These are phyloP conservation scores for Phytophthora ramorum DNA, from an alignment of 352 stramenopile genomes.

Conservation along the genomic window DNA sequence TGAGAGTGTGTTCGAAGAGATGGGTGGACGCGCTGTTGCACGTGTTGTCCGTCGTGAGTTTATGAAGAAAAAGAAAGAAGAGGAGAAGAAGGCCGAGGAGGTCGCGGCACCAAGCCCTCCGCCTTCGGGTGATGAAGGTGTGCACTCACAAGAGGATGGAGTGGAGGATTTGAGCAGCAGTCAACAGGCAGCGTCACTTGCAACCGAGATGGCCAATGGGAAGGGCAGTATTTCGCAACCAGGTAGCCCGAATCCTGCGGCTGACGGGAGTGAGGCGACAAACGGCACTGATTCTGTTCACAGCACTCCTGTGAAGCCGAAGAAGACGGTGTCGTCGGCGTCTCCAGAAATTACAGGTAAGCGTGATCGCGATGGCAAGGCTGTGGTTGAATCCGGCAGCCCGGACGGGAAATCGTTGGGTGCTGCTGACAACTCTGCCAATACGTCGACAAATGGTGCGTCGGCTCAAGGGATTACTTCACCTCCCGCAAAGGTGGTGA, in stretches of 20 bases:
- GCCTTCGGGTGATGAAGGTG: constrained; percentile 57
- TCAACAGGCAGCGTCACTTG: constrained; percentile 39
- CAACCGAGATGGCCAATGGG: constrained; percentile 29
- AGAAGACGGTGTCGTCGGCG: constrained; percentile 27
- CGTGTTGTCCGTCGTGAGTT: constrained; percentile 72
- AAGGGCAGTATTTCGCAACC: constrained; percentile 54
- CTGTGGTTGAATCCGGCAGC: constrained; percentile 24
- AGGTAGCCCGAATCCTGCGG: constrained; percentile 57
- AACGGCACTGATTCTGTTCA: constrained; percentile 21
- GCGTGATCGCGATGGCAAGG: constrained; percentile 44
- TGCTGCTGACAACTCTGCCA: constrained; percentile 23
- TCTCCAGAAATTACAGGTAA: constrained; percentile 48
- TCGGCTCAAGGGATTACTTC: constrained; percentile 36
- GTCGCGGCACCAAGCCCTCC: constrained; percentile 41
- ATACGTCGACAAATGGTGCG: constrained; percentile 37
- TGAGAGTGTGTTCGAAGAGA: constrained; percentile 86
- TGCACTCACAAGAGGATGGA: constrained; percentile 71
- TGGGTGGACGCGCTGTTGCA: constrained; percentile 72
- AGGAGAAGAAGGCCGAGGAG: constrained; percentile 71
- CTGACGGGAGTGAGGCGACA: constrained; percentile 32
- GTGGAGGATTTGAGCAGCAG: constrained; percentile 54
- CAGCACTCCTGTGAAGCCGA: constrained; percentile 44
- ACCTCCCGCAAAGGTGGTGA: constrained; percentile 48
- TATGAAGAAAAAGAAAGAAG: constrained; percentile 89
- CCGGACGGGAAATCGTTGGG: constrained; percentile 32